Conservation (phyloP, 495 filamentous ascomycete species). For the Sabuloglossum arenarium region DNA sequence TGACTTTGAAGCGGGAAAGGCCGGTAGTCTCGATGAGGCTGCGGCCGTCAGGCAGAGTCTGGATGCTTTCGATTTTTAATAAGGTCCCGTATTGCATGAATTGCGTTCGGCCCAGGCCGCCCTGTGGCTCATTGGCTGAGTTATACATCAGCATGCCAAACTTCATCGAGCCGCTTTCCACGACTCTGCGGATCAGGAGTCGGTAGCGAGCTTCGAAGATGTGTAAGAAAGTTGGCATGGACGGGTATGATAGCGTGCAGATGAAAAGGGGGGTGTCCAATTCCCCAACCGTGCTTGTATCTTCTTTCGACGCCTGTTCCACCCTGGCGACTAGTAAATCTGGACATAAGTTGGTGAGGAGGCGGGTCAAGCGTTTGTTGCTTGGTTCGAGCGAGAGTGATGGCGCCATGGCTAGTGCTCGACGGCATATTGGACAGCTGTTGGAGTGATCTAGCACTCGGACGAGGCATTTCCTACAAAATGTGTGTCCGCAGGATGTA, state of each 20-base stretch:
- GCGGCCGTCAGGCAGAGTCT: constrained; percentile 57
- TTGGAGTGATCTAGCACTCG: constrained; percentile 53
- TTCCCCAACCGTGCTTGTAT: constrained; percentile 28
- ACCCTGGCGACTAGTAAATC: constrained; percentile 36
- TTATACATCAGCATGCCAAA: constrained; percentile 79
- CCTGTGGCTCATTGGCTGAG: constrained; percentile 28
- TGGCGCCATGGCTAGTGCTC: constrained; percentile 37
- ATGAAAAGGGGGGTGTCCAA: constrained; percentile 56
- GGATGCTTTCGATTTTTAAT: constrained; percentile 47
- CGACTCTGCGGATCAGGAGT: constrained; percentile 63
- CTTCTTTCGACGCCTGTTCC: constrained; percentile 28
- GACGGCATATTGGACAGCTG: constrained; percentile 62
- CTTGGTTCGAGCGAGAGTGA: constrained; percentile 27
- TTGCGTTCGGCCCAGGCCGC: constrained; percentile 29
- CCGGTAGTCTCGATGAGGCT: constrained; percentile 62
- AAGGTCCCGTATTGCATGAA: constrained; percentile 66
- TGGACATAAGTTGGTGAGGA: constrained; percentile 44
- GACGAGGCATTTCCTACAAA: constrained; percentile 60
- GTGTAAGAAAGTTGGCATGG: constrained; percentile 66
- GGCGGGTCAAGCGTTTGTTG: constrained; percentile 36
- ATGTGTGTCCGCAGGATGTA: constrained; percentile 73
- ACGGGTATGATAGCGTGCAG: constrained; percentile 60
- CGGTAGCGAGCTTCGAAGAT: constrained; percentile 86
- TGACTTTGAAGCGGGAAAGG: constrained; percentile 50
- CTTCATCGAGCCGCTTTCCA: constrained; percentile 41